Percentiles rank a stretch among this genome's conserved stretches.
Conservation (phyloP, 192 early-diverging fungal genomes). For the Chytriomyces hyalinus region DNA sequence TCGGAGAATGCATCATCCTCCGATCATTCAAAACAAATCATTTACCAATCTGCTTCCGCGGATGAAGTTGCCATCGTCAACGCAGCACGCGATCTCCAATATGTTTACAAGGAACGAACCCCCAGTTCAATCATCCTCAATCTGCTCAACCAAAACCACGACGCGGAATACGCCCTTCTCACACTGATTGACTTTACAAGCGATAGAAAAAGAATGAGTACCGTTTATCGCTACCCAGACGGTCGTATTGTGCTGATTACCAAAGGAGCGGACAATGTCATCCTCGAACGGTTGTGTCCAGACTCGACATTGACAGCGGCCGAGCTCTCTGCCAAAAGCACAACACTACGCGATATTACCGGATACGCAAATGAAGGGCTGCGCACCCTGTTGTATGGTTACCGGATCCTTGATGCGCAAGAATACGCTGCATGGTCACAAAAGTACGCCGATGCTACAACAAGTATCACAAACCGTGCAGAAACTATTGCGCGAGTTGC, state of each 20-base stretch:
- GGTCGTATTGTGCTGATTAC: slow-evolving; percentile 43
- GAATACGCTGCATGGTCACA: slow-evolving; percentile 75
- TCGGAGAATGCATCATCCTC: slow-evolving; percentile 40
- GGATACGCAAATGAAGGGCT: slow-evolving; percentile 55
- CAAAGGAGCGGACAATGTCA: slow-evolving; percentile 52
- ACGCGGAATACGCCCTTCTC: slow-evolving; percentile 41
- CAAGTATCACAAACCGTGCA: slow-evolving; percentile 76
- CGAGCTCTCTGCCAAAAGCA: slow-evolving; percentile 6
- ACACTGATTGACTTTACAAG: slow-evolving; percentile 46
- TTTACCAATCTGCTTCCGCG: slow-evolving; percentile 85
- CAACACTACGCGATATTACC: slow-evolving; percentile 31
- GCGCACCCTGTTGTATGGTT: slow-evolving; percentile 84
- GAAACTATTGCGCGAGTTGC: slow-evolving; percentile 73
- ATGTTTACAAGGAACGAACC: slow-evolving; percentile 39
- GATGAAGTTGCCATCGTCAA: slow-evolving; percentile 85
- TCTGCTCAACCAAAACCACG: slow-evolving; percentile 23
- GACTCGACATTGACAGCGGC: slow-evolving; percentile 7
- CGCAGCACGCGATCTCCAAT: slow-evolving; percentile 80
- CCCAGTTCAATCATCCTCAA: slow-evolving; percentile 33
- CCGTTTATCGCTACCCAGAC: slow-evolving; percentile 44
- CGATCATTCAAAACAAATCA: slow-evolving; percentile 40
- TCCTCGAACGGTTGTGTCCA: slow-evolving; percentile 50
- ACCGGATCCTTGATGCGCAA: slow-evolving; percentile 68
- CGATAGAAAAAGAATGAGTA: slow-evolving; percentile 47
- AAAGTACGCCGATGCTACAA: slow-evolving; percentile 71